Percentiles rank a stretch among this genome's conserved stretches.
phyloP scores from a whole-genome alignment of 495 filamentous ascomycete species.

The Usnea hakonensis region DNA sequence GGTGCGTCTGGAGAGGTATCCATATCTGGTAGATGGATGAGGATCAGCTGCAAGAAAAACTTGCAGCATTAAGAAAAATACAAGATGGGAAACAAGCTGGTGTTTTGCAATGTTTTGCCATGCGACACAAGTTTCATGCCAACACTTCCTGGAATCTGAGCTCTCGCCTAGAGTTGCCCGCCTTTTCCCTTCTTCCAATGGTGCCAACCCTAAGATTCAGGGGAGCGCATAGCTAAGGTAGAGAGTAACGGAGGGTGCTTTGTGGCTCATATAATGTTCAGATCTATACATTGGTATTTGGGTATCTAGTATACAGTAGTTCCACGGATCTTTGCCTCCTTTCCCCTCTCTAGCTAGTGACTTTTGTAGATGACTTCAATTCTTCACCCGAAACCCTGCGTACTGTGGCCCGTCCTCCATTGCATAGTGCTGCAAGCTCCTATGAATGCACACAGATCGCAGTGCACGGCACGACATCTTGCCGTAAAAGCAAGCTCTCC shows the following conservation, averaged over 20 bases:
- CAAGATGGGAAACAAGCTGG: not conserved
- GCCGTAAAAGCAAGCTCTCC: not conserved
- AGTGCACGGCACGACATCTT: not conserved
- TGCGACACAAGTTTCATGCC: no score
- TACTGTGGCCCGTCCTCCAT: not conserved
- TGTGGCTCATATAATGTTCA: not conserved
- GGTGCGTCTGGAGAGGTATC: not conserved
- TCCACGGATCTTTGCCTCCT: not conserved
- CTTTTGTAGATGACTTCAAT: not conserved
- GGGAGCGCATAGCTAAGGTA: no score
- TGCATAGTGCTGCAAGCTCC: not conserved
- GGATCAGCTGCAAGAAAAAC: not conserved
- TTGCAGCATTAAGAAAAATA: not conserved
- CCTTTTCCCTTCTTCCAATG: no score
- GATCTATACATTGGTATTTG: not conserved
- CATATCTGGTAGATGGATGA: not conserved
- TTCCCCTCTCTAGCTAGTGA: not conserved
- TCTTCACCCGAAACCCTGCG: not conserved
- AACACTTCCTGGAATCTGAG: no score
- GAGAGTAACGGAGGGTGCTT: no score
- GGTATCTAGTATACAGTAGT: conserved; percentile 7
- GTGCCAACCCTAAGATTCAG: no score
- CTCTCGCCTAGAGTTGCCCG: no score
- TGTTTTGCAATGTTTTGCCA: no score
- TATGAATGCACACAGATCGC: not conserved